Percentiles rank a stretch among this genome's conserved stretches.
phyloP scores from a whole-genome alignment of 2,329 filamentous ascomycete genomes.

The Sclerotinia minor region DNA sequence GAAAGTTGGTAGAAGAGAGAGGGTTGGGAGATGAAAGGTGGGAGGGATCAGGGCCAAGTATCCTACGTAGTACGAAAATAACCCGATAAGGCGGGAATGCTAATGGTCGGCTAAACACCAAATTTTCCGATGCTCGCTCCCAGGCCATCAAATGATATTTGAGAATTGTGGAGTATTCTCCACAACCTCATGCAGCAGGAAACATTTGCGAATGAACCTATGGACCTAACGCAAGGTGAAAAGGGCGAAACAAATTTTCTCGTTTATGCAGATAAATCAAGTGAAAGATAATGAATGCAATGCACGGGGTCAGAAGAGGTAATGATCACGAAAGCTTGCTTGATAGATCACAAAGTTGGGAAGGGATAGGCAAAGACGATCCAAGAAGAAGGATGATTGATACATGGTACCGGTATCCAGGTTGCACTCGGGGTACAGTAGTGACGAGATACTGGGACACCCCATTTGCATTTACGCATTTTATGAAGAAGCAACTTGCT shows the following conservation, averaged over 20 bases:
- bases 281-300: constrained; percentile 17
- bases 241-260: not conserved
- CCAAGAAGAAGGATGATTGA: constrained; percentile 2
- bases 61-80: not conserved
- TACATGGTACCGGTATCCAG: not conserved
- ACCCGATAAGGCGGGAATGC: not conserved
- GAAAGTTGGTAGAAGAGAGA: not conserved
- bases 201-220: constrained; percentile 7
- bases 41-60: not conserved
- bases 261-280: constrained; percentile 5
- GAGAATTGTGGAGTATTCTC: constrained; percentile 14
- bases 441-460: not conserved
- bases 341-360: constrained; percentile 4
- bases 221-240: not conserved
- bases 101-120: not conserved
- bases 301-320: not conserved
- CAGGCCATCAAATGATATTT: constrained; percentile 9
- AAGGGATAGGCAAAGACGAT: not conserved
- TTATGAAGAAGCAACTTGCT: constrained; percentile 42
- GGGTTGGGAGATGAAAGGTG: not conserved
- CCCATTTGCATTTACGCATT: constrained; percentile 4
- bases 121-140: not conserved
- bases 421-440: not conserved
- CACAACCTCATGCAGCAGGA: constrained; percentile 22
- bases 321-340: not conserved